Conservation (phyloP, 75 land plant genomes). For the Cunninghamia lanceolata region DNA sequence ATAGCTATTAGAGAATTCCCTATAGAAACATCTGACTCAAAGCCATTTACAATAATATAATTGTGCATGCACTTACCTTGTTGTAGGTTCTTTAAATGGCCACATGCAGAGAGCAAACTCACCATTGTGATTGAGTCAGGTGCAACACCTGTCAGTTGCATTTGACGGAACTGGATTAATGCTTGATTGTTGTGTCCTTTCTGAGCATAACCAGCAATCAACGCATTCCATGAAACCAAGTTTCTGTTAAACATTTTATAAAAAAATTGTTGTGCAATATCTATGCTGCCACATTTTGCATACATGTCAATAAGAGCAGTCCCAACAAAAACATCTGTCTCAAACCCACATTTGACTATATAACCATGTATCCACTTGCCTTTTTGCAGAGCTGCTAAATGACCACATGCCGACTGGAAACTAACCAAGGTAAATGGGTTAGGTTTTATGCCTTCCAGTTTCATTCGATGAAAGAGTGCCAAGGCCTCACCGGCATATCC, state of each 20-base stretch:
- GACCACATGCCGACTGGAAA: conserved; percentile 17
- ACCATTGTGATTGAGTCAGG: conserved; percentile 21
- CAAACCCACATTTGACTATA: conserved; percentile 5
- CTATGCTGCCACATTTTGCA: conserved; percentile 19
- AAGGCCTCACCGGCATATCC: conserved; percentile 13
- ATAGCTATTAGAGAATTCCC: conserved; percentile 24
- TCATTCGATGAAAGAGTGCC: conserved; percentile 22
- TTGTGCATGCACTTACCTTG: conserved; percentile 26
- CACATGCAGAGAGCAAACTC: conserved; percentile 18
- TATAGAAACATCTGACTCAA: conserved; percentile 18
- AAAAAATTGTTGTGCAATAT: conserved; percentile 7
- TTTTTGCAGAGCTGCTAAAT: conserved; percentile 20
- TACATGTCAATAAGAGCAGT: conserved; percentile 26
- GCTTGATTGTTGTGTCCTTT: conserved; percentile 15
- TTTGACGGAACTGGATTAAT: conserved; percentile 10
- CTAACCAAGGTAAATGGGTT: conserved; percentile 13
- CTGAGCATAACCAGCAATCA: conserved; percentile 20
- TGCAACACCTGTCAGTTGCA: conserved; percentile 4
- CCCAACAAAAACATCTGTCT: conserved; percentile 17
- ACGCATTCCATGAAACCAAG: conserved; percentile 22
- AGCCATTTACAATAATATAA: conserved; percentile 12
- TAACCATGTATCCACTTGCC: conserved; percentile 16
- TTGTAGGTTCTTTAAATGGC: conserved; percentile 12
- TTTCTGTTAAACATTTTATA: conserved; percentile 2
- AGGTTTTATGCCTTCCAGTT: conserved; percentile 16